These are phyloP conservation scores for Trapa bicornis DNA, from an alignment of 345 rosid genomes.

Conservation along the genomic window DNA sequence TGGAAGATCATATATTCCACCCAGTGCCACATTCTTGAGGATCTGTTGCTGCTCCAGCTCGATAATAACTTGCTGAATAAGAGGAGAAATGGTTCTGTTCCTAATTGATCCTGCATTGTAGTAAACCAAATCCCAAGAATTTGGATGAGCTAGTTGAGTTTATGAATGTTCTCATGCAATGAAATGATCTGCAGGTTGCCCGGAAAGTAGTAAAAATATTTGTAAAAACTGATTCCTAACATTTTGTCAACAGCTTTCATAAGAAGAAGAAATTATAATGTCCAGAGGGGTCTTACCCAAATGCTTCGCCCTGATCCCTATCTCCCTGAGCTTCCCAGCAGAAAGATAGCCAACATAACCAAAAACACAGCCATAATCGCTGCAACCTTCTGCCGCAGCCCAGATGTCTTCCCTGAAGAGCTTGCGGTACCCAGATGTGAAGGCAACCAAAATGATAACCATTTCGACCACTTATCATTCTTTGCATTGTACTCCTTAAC, in stretches of 20 bases:
- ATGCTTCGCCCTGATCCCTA: neutral
- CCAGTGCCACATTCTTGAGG: slow-evolving; percentile 23
- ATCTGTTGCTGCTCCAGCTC: slow-evolving; percentile 45
- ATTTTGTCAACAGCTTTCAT: neutral
- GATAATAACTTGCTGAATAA: slow-evolving; percentile 35
- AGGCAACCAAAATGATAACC: neutral
- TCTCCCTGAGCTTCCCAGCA: slow-evolving; percentile 6
- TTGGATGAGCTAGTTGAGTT: slow-evolving; percentile 54
- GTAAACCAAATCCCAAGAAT: slow-evolving; percentile 44
- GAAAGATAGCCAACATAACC: slow-evolving; percentile 12
- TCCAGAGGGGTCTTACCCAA: neutral
- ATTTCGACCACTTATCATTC: slow-evolving; percentile 1
- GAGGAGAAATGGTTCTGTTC: slow-evolving; percentile 23
- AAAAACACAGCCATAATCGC: slow-evolving; percentile 9
- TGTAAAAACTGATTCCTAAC: neutral
- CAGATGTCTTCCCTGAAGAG: neutral
- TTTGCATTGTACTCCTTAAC: neutral
- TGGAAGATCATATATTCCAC: neutral
- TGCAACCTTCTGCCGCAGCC: neutral
- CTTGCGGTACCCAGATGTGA: slow-evolving; percentile 8
- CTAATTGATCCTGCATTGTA: slow-evolving; percentile 38
- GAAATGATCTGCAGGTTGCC: slow-evolving; percentile 52
- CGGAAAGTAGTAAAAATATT: neutral
- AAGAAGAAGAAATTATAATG: no score
- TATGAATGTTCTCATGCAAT: slow-evolving; percentile 77